Evolutionary conservation across 805 yeast species (phyloP).

Genomic region (Ogataea parapolymorpha): DNA sequence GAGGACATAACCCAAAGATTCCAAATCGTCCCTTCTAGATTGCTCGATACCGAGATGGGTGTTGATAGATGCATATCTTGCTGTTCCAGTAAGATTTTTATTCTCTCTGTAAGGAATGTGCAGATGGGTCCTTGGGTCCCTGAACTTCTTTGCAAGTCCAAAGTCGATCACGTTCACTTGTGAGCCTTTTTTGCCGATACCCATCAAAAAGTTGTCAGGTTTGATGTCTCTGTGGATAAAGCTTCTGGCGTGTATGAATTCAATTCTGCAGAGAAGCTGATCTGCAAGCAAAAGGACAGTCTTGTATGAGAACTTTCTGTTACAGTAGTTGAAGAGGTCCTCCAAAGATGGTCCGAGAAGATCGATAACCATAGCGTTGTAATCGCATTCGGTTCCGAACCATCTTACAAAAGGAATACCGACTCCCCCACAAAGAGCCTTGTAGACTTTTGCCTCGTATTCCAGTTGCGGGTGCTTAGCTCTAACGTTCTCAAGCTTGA

Average conservation of each 20-base stretch:
- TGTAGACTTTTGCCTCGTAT: slow-evolving; percentile 94
- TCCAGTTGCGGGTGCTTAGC: slow-evolving; percentile 97
- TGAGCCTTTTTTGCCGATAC: slow-evolving; percentile 89
- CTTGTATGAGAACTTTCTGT: slow-evolving; percentile 87
- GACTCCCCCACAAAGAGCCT: slow-evolving; percentile 91
- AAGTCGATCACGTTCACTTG: slow-evolving; percentile 93
- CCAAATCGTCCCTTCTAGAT: slow-evolving; percentile 93
- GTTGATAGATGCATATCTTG: slow-evolving; percentile 91
- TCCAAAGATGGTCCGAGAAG: slow-evolving; percentile 92
- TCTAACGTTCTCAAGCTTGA: slow-evolving; percentile 81
- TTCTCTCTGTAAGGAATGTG: slow-evolving; percentile 97
- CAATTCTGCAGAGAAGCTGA: slow-evolving; percentile 90
- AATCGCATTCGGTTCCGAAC: slow-evolving; percentile 96
- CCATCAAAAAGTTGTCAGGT: slow-evolving; percentile 83
- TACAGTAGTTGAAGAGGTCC: slow-evolving; percentile 94
- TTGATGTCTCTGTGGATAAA: slow-evolving; percentile 83
- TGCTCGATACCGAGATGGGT: slow-evolving; percentile 97
- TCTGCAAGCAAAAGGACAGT: slow-evolving; percentile 92
- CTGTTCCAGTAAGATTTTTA: slow-evolving; percentile 95
- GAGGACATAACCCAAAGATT: slow-evolving; percentile 89
- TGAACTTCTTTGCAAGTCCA: slow-evolving; percentile 88
- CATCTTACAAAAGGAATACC: slow-evolving; percentile 97
- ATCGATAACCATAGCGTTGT: slow-evolving; percentile 95
- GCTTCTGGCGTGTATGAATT: slow-evolving; percentile 92
- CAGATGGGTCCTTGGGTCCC: slow-evolving; percentile 90